Evolutionary conservation across 768 basidiomycete species (phyloP).

Genomic region (Tulasnella calospora): DNA sequence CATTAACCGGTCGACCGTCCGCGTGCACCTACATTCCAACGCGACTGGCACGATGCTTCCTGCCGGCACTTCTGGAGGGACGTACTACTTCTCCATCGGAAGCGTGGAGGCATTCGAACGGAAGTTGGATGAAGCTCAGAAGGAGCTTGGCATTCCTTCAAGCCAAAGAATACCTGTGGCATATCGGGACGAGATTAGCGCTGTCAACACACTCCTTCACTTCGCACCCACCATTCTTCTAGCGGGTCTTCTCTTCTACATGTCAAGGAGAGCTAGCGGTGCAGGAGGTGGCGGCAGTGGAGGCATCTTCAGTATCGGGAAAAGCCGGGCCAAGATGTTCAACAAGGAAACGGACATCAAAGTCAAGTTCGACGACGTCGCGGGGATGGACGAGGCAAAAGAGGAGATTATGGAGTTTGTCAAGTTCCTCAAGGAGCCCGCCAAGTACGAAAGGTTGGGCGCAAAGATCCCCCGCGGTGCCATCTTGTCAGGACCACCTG

Average conservation of each 20-base stretch:
- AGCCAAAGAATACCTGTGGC: slow-evolving; percentile 94
- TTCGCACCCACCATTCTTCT: slow-evolving; percentile 94
- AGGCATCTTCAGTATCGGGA: slow-evolving; percentile 95
- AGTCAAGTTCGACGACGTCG: slow-evolving; percentile 92
- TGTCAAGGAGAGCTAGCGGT: slow-evolving; percentile 65
- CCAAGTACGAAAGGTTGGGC: slow-evolving; percentile 90
- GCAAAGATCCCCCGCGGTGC: slow-evolving; percentile 97
- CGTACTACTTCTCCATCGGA: slow-evolving; percentile 94
- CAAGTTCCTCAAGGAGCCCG: slow-evolving; percentile 94
- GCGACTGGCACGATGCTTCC: slow-evolving; percentile 63
- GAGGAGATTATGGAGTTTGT: slow-evolving; percentile 99
- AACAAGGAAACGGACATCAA: slow-evolving; percentile 95
- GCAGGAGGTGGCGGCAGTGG: slow-evolving; percentile 61
- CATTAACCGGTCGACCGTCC: slow-evolving; percentile 83
- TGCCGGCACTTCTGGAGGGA: slow-evolving; percentile 48
- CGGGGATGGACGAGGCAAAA: slow-evolving; percentile 99
- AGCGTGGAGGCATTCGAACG: slow-evolving; percentile 96
- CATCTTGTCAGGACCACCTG: slow-evolving; percentile 91
- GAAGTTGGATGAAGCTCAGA: slow-evolving; percentile 89
- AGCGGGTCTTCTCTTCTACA: slow-evolving; percentile 83
- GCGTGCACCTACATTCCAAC: slow-evolving; percentile 89
- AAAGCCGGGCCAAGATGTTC: slow-evolving; percentile 89
- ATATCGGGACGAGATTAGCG: slow-evolving; percentile 91
- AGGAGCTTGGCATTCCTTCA: slow-evolving; percentile 84
- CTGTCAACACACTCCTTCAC: slow-evolving; percentile 72